These are phyloP conservation scores for Nicotiana rustica DNA, from an alignment of 305 asterid genomes.

Conservation along the genomic window DNA sequence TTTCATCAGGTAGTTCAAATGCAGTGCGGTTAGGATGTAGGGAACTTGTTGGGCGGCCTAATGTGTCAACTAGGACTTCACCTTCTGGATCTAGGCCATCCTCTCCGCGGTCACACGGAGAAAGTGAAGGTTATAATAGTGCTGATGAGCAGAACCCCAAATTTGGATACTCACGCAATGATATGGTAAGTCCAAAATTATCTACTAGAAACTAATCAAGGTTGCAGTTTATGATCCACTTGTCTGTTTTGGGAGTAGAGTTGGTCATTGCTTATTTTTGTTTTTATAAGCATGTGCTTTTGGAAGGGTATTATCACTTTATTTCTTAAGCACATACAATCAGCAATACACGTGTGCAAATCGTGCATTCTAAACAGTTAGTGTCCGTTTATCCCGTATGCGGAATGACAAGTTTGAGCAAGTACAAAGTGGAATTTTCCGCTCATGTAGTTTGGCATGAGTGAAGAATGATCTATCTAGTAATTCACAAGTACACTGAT, in stretches of 20 bases:
- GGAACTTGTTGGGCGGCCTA: slow-evolving; percentile 71
- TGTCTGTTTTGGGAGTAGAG: not conserved
- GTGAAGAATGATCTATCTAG: slow-evolving; percentile 12
- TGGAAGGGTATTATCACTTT: not conserved
- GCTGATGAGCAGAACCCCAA: slow-evolving; percentile 89
- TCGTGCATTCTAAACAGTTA: not conserved
- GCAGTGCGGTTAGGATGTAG: slow-evolving; percentile 64
- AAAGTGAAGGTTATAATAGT: slow-evolving; percentile 97
- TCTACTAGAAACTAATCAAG: slow-evolving; percentile 9
- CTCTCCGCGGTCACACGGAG: slow-evolving; percentile 91
- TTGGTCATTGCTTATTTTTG: not conserved
- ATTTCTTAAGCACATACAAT: slow-evolving; percentile 5
- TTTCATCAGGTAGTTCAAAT: slow-evolving; percentile 58
- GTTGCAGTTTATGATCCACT: not conserved
- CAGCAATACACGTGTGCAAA: not conserved
- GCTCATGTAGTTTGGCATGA: not conserved
- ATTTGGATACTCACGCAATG: slow-evolving; percentile 76
- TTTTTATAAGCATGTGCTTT: too few relatives aligned
- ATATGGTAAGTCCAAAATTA: slow-evolving; percentile 68
- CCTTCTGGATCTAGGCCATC: slow-evolving; percentile 93
- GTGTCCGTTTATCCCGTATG: not conserved
- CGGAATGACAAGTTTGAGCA: not conserved
- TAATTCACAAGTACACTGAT: slow-evolving; percentile 12
- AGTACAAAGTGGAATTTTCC: slow-evolving; percentile 3
- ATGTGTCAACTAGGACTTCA: slow-evolving; percentile 76